Evolutionary conservation across 495 filamentous ascomycete genomes (phyloP), one percentile per base, ranked within the genome.

Genomic region (Penicillium arizonense): DNA sequence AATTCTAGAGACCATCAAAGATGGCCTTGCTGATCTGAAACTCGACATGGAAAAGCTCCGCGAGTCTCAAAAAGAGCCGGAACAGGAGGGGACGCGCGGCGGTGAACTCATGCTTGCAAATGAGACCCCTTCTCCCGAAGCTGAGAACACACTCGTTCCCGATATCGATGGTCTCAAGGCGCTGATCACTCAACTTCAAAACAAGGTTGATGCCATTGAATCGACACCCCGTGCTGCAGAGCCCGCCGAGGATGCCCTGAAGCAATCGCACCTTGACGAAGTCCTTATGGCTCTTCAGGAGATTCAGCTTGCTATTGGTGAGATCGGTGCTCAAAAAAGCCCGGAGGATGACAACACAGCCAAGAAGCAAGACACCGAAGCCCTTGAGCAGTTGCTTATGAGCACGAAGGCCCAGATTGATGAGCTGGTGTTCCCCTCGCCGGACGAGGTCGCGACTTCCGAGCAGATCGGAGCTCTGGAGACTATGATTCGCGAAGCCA

Each of bases 321-420:
- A 72, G 5, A 63, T 84, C 23, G 64, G 69, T 34, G 56, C 68
- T 39, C 46, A 39, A 32, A 11, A 18, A 4, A 74, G 56, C 37
- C 67, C 44, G 7, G 59, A 66, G 12, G 63, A 75, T 33, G 64
- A 61, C 53, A 71, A 48, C 60, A 76, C 46, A 34, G 83, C 83
- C 20, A 79, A 77, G 21, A 85, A 81, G 63, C 88, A 93, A 52
- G 90, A 96, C 57, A 87, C 87, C 3, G 83, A 90, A 52, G 88
- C 87, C n/a, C 90, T 97, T 49, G 91, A 96, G 65, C 91, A 85
- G 0, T 79, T 97, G 40, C 80, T 97, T 20, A 81, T 86, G 42
- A 92, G 91, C 62, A 89, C 89, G 16, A 96, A 95, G 58, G 80
- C 86, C 9, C 85, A 87, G 43, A 75, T 96, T 36, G 91, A 96